Evolutionary conservation across 768 basidiomycete species (phyloP), one percentile per base, ranked within the genome.

Genomic region (Auriculariales sp.): DNA sequence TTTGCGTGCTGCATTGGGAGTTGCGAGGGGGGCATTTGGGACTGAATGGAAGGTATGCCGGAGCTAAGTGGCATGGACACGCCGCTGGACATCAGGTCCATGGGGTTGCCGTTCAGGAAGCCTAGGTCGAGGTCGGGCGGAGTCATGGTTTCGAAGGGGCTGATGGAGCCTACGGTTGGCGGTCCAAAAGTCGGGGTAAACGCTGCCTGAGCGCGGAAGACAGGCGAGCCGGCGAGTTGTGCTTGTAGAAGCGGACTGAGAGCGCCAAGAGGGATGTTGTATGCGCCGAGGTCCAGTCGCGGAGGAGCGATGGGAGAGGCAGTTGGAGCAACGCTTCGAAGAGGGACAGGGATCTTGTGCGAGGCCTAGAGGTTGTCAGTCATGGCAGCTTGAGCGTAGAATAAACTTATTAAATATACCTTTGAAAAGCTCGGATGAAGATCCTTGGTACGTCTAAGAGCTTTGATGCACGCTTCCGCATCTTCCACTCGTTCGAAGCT

Each of bases 361-460:
- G 46, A 12, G 28, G 31, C 30, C 47, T 33, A 52, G n/a, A 17
- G 28, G 48, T 52, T 25, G 11, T 46, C 53, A 28, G 44, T 30
- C 28, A 46, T 14, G 25, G 28, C 49, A 24, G 56, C n/a, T n/a
- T n/a, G 46, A 32, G 54, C 39, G 52, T 28, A 51, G 30, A 54
- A 44, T 22, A 53, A 45, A 44, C 19, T n/a, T n/a, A n/a, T n/a
- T 14, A 19, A 33, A 56, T 61, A 4, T 50, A 82, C 87, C 74
- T 90, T 89, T 49, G 88, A 88, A 59, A 87, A 88, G 2, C 86
- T 86, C 0, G 87, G 88, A 59, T 91, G 87, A 34, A 90, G 65
- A 60, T 89, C 85, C 36, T 83, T 71, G 55, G 81, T 81, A 55
- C 75, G 74, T 53, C 83, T 69, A 45, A 91, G 68, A 1, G 77